Evolutionary conservation across 2,329 filamentous ascomycete genomes (phyloP).

Genomic region (Aureobasidium vineae): DNA sequence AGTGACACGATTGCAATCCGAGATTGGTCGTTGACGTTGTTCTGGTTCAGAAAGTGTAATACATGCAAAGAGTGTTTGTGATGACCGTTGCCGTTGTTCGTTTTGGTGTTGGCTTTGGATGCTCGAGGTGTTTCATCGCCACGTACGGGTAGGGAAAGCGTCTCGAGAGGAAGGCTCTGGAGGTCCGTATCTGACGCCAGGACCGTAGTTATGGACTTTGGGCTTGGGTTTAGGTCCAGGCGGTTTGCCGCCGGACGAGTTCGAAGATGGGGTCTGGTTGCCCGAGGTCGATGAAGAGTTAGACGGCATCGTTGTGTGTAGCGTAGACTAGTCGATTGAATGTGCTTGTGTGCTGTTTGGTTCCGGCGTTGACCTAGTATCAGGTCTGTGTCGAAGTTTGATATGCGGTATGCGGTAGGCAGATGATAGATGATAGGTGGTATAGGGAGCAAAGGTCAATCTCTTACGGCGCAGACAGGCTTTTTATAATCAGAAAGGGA

Average conservation of each 20-base stretch:
- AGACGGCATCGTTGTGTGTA: not conserved
- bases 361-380: not conserved
- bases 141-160: not conserved
- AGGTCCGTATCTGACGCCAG: not conserved
- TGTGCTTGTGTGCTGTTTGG: not conserved
- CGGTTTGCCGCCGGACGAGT: not conserved
- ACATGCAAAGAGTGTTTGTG: not conserved
- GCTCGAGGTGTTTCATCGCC: not conserved
- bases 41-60: not conserved
- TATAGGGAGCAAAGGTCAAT: slow-evolving; percentile 5
- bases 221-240: no score
- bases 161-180: not conserved
- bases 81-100: not conserved
- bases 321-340: not conserved
- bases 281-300: not conserved
- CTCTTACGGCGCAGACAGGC: not conserved
- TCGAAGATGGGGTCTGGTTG: not conserved
- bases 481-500: not conserved
- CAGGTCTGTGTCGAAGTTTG: not conserved
- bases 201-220: no score
- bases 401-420: not conserved
- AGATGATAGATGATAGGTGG: not conserved
- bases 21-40: not conserved
- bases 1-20: not conserved
- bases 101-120: not conserved